phyloP scores from a whole-genome alignment of 2,329 filamentous ascomycete genomes.

The Apiospora rasikravindrae region DNA sequence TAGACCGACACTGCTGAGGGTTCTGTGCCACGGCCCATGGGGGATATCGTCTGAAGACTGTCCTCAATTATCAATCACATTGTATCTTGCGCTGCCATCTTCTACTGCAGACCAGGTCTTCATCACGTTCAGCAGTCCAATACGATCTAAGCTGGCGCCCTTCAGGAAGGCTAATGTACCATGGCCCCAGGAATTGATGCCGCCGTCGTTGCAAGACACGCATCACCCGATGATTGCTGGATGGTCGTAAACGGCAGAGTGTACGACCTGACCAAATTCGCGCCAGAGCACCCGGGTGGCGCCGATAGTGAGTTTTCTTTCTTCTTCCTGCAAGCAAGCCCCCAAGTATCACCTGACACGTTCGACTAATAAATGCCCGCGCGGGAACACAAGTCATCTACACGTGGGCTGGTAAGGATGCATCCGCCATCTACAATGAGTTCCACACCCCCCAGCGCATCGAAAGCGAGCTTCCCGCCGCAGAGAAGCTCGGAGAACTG shows the following conservation, averaged over 20 bases:
- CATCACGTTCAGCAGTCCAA: background rate
- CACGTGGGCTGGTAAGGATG: constrained; percentile 58
- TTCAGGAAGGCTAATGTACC: no score
- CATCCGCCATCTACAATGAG: constrained; percentile 56
- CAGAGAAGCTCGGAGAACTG: constrained; percentile 55
- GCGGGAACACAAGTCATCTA: background rate
- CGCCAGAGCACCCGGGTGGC: constrained; percentile 25
- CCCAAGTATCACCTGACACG: background rate
- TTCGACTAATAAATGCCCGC: background rate
- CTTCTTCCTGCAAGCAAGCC: background rate
- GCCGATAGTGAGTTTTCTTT: constrained; percentile 20
- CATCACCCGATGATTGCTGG: constrained; percentile 24
- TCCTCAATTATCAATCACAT: background rate
- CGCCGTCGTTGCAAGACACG: constrained; percentile 22
- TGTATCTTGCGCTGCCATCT: no score
- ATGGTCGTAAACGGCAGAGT: constrained; percentile 25
- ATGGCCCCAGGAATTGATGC: constrained; percentile 12
- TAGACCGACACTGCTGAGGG: background rate
- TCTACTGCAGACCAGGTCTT: background rate
- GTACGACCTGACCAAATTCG: constrained; percentile 25
- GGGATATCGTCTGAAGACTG: background rate
- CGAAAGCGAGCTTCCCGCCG: constrained; percentile 46
- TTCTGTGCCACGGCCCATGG: background rate
- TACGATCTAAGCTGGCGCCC: no score
- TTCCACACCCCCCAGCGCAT: constrained; percentile 54